These are phyloP conservation scores for Herpetomonas samuelpessoai DNA, from an alignment of 208 protist species.

Conservation along the genomic window DNA sequence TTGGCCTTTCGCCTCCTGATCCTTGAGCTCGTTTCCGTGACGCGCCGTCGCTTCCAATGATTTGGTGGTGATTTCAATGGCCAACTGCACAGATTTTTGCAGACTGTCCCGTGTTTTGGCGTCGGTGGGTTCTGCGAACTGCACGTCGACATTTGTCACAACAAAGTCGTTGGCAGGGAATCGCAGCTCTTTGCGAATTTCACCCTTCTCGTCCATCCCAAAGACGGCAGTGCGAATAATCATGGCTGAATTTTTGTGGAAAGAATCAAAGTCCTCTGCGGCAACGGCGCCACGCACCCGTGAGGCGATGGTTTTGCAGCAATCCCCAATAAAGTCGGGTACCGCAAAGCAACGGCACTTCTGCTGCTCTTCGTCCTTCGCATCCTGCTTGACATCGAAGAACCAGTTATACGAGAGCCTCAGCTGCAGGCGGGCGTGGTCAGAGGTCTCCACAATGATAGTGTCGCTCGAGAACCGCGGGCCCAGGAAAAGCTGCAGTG, in stretches of 20 bases:
- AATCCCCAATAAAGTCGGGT: constrained; percentile 97
- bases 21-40: constrained; percentile 91
- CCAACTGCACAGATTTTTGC: constrained; percentile 97
- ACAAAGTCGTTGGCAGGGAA: constrained; percentile 93
- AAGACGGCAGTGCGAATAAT: constrained; percentile 96
- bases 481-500: constrained; percentile 92
- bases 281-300: constrained; percentile 95
- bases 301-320: constrained; percentile 96
- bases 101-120: constrained; percentile 92
- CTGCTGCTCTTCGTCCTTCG: constrained; percentile 42
- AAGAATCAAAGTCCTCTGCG: constrained; percentile 93
- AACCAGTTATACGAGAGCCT: constrained; percentile 97
- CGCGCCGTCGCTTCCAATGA: constrained; percentile 93
- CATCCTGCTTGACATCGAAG: constrained; percentile 78
- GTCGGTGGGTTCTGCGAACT: constrained; percentile 93
- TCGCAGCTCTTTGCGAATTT: constrained; percentile 52
- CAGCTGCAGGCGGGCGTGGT: constrained; percentile 94
- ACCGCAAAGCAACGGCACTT: constrained; percentile 70
- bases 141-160: constrained; percentile 95
- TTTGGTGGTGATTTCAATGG: constrained; percentile 98
- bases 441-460: constrained; percentile 95
- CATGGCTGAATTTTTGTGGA: constrained; percentile 94
- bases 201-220: constrained; percentile 57
- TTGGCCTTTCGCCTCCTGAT: constrained; percentile 89
- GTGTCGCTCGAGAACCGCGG: constrained; percentile 95